Evolutionary conservation across 371 early-diverging fungal species (phyloP).

Genomic region (Mortierella sp.): DNA sequence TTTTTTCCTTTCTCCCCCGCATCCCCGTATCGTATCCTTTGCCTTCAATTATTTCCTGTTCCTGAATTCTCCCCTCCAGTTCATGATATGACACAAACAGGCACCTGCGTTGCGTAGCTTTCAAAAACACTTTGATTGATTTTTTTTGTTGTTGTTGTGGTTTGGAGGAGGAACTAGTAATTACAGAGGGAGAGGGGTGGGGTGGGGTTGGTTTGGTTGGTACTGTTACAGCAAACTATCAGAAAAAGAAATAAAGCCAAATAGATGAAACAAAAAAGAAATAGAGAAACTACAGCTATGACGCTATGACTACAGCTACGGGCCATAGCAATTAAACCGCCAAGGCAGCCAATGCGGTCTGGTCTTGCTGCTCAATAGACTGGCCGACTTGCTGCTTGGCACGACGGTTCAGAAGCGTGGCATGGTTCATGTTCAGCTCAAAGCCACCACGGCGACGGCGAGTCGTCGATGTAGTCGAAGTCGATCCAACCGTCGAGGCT

Average conservation of each 20-base stretch:
- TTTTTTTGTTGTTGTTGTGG: neutral
- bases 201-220: neutral
- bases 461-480: conserved; percentile 46
- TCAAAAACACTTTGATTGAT: neutral
- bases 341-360: conserved; percentile 19
- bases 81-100: neutral
- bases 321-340: conserved; percentile 16
- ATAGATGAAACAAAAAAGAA: neutral
- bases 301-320: neutral
- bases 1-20: neutral
- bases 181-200: neutral
- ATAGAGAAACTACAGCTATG: neutral
- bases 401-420: conserved; percentile 71
- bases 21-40: neutral
- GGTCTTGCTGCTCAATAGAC: conserved; percentile 41
- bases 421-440: conserved; percentile 71
- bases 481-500: conserved; percentile 31
- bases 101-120: neutral
- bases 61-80: neutral
- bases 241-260: neutral
- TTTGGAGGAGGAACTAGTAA: neutral
- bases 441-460: conserved; percentile 60
- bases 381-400: conserved; percentile 51
- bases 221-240: conserved; percentile 13
- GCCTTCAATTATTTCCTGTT: neutral